Conservation (phyloP, 441 rosid species). For the Iberis amara region DNA sequence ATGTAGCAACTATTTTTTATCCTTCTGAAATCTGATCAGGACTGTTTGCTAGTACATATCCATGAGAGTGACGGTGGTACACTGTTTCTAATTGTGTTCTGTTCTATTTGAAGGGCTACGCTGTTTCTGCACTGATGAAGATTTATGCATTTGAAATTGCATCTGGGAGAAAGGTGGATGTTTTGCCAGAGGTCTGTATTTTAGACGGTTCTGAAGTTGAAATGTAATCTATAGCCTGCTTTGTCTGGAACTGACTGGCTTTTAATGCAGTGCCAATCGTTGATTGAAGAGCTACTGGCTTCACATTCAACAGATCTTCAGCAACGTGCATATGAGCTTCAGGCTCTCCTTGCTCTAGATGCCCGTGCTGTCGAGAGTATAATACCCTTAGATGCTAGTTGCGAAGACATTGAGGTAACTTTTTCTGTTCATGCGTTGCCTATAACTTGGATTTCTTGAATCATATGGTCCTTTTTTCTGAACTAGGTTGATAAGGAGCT, state of each 20-base stretch:
- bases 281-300: constrained; percentile 80
- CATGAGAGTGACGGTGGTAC: constrained; percentile 6
- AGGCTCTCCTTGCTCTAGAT: constrained; percentile 63
- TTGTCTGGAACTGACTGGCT: constrained; percentile 19
- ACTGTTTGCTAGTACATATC: constrained; percentile 11
- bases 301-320: constrained; percentile 97
- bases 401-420: constrained; percentile 88
- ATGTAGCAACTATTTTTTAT: constrained; percentile 1
- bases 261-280: constrained; percentile 74
- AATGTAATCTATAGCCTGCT: constrained; percentile 9
- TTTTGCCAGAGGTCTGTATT: constrained; percentile 77
- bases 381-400: constrained; percentile 89
- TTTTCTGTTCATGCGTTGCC: constrained; percentile 9
- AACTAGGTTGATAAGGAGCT: constrained; percentile 71
- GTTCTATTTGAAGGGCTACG: constrained; percentile 66
- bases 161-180: constrained; percentile 74
- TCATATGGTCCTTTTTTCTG: constrained; percentile 13
- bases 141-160: constrained; percentile 82
- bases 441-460: constrained; percentile 12
- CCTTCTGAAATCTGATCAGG: constrained; percentile 5
- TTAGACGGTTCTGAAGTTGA: constrained; percentile 10
- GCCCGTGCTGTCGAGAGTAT: constrained; percentile 55
- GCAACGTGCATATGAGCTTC: constrained; percentile 96
- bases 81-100: constrained; percentile 17
- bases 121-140: constrained; percentile 89